phyloP scores from a whole-genome alignment of 495 filamentous ascomycete species.

The Neurospora tetrasperma region DNA sequence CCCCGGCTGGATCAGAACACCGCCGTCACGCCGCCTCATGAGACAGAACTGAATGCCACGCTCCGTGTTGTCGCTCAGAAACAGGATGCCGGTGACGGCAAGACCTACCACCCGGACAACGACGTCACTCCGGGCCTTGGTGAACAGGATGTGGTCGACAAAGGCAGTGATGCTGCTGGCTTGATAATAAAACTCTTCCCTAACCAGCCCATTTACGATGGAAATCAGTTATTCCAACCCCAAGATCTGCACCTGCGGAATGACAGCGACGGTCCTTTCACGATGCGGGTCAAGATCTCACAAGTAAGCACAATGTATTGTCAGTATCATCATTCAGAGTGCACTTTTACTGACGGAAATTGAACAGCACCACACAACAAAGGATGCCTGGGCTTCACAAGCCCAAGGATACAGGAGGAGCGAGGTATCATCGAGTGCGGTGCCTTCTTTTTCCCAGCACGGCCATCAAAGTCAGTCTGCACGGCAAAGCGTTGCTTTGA shows the following conservation, averaged over 20 bases:
- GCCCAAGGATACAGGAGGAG: conserved; percentile 18
- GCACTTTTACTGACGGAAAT: background rate
- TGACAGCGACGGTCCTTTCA: background rate
- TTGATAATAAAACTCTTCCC: background rate
- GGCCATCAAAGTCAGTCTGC: background rate
- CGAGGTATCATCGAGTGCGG: conserved; percentile 22
- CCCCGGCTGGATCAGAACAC: conserved; percentile 37
- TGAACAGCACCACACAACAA: background rate
- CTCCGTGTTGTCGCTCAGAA: background rate
- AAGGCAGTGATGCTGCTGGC: background rate
- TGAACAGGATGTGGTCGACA: conserved; percentile 2
- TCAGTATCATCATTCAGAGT: background rate
- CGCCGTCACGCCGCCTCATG: conserved; percentile 17
- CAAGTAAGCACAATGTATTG: background rate
- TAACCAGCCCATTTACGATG: background rate
- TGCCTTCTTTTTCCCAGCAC: conserved; percentile 9
- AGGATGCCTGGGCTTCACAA: background rate
- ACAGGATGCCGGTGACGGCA: background rate
- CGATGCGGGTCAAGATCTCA: background rate
- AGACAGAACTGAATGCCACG: conserved; percentile 9
- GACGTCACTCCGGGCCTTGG: background rate
- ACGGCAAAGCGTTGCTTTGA: background rate
- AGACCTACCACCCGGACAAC: background rate
- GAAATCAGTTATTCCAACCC: background rate
- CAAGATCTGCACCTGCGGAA: background rate